Evolutionary conservation across 768 basidiomycete species (phyloP).

Genomic region (Austroboletus eburneus): DNA sequence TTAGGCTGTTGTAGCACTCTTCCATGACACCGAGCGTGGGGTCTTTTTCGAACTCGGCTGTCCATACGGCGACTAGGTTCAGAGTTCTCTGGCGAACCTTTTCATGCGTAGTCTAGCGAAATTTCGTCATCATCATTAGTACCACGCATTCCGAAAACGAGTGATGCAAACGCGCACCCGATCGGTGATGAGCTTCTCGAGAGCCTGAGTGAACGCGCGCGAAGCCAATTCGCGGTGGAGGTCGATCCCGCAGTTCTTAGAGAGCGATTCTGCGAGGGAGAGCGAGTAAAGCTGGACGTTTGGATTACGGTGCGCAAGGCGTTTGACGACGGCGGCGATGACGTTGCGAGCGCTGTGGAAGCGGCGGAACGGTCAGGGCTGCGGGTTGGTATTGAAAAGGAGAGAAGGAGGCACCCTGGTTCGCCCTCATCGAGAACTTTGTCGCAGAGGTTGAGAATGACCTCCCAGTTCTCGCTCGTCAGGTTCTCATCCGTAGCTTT

Average conservation of each 20-base stretch:
- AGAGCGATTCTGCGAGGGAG: conserved; percentile 80
- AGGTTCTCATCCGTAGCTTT: conserved; percentile 98
- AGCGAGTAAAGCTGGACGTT: conserved; percentile 96
- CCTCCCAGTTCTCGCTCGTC: conserved; percentile 93
- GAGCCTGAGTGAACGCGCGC: conserved; percentile 82
- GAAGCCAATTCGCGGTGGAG: conserved; percentile 86
- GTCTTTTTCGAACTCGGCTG: conserved; percentile 77
- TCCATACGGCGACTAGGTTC: conserved; percentile 75
- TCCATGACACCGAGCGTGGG: conserved; percentile 83
- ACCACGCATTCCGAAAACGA: background rate
- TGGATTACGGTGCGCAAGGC: conserved; percentile 88
- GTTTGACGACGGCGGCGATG: conserved; percentile 80
- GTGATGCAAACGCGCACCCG: conserved; percentile 48
- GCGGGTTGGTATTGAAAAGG: conserved; percentile 2
- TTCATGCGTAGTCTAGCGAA: conserved; percentile 71
- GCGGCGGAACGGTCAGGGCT: conserved; percentile 13
- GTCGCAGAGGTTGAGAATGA: conserved; percentile 92
- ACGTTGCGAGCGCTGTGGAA: conserved; percentile 82
- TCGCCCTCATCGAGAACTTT: conserved; percentile 90
- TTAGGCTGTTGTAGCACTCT: conserved; percentile 78
- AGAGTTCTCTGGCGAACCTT: conserved; percentile 81
- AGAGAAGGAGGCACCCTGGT: conserved; percentile 53
- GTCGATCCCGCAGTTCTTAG: conserved; percentile 83
- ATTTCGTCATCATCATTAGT: conserved; percentile 12
- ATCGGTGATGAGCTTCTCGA: conserved; percentile 86